phyloP scores from a whole-genome alignment of 805 yeast species.

The Candida berthetii region DNA sequence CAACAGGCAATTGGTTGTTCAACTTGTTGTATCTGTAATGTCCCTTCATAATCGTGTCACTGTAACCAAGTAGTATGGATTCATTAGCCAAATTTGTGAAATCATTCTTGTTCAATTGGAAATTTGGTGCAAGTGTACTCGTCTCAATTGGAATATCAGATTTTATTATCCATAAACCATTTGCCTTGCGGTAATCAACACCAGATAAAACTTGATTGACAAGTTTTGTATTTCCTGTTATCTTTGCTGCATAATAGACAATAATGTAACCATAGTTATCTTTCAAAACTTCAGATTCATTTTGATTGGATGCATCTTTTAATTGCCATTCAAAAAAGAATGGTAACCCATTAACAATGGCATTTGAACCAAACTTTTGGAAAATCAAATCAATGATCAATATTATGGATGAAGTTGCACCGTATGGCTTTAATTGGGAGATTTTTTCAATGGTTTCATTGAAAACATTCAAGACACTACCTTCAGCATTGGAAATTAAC shows the following conservation, averaged over 20 bases:
- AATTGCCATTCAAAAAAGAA: constrained; percentile 40
- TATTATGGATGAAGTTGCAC: constrained; percentile 4
- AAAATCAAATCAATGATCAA: constrained; percentile 15
- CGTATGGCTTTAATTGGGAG: constrained; percentile 1
- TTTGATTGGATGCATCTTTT: constrained; percentile 1
- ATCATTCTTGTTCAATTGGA: constrained; percentile 7
- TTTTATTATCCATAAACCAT: constrained; percentile 11
- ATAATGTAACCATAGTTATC: constrained; percentile 17
- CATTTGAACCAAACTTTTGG: constrained; percentile 38
- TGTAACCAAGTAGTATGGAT: constrained; percentile 4
- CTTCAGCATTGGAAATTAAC: constrained; percentile 12
- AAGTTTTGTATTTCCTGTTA: constrained; percentile 6
- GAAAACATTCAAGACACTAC: constrained; percentile 14
- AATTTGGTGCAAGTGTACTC: constrained; percentile 3
- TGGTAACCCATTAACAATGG: constrained; percentile 37
- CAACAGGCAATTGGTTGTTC: neutral
- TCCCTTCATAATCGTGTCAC: constrained; percentile 11
- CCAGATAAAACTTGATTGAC: constrained; percentile 9
- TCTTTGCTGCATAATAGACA: constrained; percentile 8
- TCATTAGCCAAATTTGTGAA: constrained; percentile 4
- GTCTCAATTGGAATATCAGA: constrained; percentile 7
- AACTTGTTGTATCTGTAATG: constrained; percentile 15
- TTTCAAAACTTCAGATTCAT: constrained; percentile 1
- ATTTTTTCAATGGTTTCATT: constrained; percentile 14
- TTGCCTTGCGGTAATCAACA: constrained; percentile 15